Percentiles rank a stretch among this genome's conserved stretches.
Evolutionary conservation across 768 basidiomycete genomes (phyloP).

Genomic region (Pleurotus eryngii): DNA sequence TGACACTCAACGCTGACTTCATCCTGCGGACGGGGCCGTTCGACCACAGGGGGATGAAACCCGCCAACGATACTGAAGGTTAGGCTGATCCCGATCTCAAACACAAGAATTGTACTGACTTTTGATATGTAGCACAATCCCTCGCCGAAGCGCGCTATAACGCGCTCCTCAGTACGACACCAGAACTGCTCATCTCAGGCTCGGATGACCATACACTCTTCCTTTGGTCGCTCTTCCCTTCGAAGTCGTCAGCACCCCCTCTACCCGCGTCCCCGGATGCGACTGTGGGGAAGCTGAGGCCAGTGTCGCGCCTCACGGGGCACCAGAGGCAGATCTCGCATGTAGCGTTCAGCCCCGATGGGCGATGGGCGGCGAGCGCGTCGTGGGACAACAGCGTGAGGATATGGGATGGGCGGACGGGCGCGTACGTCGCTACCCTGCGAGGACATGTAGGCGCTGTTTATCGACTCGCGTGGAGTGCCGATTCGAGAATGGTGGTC

Average conservation of each 20-base stretch:
- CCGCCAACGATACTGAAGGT: constrained; percentile 82
- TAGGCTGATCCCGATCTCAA: no score
- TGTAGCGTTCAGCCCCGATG: constrained; percentile 93
- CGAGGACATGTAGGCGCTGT: constrained; percentile 94
- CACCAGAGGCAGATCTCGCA: constrained; percentile 95
- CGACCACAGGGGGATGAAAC: constrained; percentile 80
- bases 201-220: constrained; percentile 98
- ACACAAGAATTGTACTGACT: no score
- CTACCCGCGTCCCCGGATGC: constrained; percentile 11
- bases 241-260: constrained; percentile 18
- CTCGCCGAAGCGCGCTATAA: constrained; percentile 80
- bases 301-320: constrained; percentile 75
- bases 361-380: constrained; percentile 86
- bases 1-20: constrained; percentile 94
- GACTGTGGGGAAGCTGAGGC: constrained; percentile 29
- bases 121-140: constrained; percentile 53
- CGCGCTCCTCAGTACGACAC: constrained; percentile 53
- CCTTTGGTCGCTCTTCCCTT: constrained; percentile 85
- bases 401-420: constrained; percentile 83
- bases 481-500: constrained; percentile 87
- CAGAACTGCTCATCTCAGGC: constrained; percentile 89
- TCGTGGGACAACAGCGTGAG: constrained; percentile 90
- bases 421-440: constrained; percentile 86
- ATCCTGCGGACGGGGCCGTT: constrained; percentile 93
- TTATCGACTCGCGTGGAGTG: constrained; percentile 93